Evolutionary conservation across 2,329 filamentous ascomycete genomes (phyloP), one percentile per base, ranked within the genome.

Genomic region (Alternaria burnsii): DNA sequence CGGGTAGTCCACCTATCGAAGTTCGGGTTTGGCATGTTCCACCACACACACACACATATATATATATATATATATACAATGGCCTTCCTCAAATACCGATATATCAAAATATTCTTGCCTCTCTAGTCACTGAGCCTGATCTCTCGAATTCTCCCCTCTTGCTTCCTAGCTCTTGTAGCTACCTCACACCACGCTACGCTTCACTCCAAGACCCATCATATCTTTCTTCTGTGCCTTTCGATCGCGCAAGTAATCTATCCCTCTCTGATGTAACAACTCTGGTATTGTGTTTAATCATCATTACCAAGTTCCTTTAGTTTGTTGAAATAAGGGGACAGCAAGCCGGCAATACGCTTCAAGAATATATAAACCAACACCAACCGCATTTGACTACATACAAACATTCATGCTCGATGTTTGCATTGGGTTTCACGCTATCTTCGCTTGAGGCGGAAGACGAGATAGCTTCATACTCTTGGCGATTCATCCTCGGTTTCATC

Each of bases 401-500:
- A 52, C 43, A 22, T 28, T 43, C 30, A 12, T 34, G 44, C 22
- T 53, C 34, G 59, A 65, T 61, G 66, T 71, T 61, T 62, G 62
- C 47, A 66, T 67, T 69, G 60, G 34, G 69, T 71, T 71, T 71
- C 68, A 72, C 50, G 40, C 61, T 55, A 60, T 65, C 24, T 44
- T 68, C 69, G 68, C 66, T 70, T 67, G 56, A 55, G 34, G 65
- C 58, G 68, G 55, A 60, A 52, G 53, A 24, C 50, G 52, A 58
- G 52, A 51, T 71, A 69, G 70, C 65, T 56, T 75, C 68, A 68
- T 63, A 75, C 71, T 69, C 69, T 70, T 72, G 67, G 70, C 71
- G 71, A 71, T 70, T 73, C 72, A 76, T 50, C 65, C 44, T 50
- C 51, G 42, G 74, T 76, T 75, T 76, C 68, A 71, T 53, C 61